These are phyloP conservation scores for Suillus paluster DNA, from an alignment of 768 basidiomycete genomes.

Conservation along the genomic window DNA sequence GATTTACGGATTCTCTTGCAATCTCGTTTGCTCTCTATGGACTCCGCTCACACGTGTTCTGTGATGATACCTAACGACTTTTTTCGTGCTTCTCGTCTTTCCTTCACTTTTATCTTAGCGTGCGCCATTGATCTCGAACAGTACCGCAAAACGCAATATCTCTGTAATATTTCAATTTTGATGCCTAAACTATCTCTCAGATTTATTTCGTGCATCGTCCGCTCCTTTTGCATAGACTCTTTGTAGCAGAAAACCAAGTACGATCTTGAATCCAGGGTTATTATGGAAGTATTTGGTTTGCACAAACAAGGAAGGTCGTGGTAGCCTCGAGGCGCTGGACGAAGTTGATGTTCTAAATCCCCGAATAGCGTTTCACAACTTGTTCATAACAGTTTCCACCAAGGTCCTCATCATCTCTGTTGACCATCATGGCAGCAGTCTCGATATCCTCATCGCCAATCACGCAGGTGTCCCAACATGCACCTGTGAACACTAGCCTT, in stretches of 20 bases:
- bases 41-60: constrained; percentile 1
- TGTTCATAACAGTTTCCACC: constrained; percentile 9
- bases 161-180: constrained; percentile 8
- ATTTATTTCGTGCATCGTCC: constrained; percentile 1
- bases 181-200: neutral
- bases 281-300: constrained; percentile 29
- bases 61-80: constrained; percentile 12
- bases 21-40: constrained; percentile 10
- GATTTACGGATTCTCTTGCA: constrained; percentile 11
- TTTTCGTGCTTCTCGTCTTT: neutral
- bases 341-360: constrained; percentile 20
- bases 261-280: neutral
- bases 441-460: constrained; percentile 57
- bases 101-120: constrained; percentile 1
- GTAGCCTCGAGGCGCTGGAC: constrained; percentile 35
- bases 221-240: neutral
- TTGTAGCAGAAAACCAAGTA: neutral
- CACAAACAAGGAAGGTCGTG: constrained; percentile 30
- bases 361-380: constrained; percentile 11
- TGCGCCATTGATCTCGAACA: neutral
- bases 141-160: neutral
- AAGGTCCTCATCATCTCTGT: constrained; percentile 20
- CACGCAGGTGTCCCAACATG: constrained; percentile 58
- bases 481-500: constrained; percentile 67
- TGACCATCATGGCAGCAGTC: constrained; percentile 40